These are phyloP conservation scores for Fusarium euwallaceae DNA, from an alignment of 2,329 filamentous ascomycete genomes.

Conservation along the genomic window DNA sequence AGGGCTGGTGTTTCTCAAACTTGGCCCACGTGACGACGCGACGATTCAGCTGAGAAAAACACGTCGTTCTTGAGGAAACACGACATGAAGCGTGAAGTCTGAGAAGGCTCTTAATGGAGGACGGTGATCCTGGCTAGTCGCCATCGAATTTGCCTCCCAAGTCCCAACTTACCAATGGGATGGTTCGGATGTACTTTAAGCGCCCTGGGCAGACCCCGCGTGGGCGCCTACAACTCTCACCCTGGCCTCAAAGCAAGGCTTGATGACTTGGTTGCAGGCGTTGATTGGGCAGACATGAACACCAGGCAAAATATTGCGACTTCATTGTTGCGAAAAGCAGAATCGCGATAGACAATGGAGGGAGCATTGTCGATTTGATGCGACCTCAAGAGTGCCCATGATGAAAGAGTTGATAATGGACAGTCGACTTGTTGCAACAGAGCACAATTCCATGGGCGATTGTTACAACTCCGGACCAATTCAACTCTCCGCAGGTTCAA, in stretches of 20 bases:
- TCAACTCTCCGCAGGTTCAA: conserved; percentile 8
- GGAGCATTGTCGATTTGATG: neutral
- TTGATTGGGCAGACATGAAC: conserved; percentile 27
- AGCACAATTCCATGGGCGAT: neutral
- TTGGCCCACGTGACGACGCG: conserved; percentile 21
- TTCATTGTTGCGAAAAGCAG: neutral
- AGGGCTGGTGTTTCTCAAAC: neutral
- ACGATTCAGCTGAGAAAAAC: neutral
- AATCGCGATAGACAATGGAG: neutral
- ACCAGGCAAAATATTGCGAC: conserved; percentile 7
- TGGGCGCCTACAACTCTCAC: conserved; percentile 33
- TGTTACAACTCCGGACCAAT: neutral
- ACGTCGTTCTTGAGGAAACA: conserved; percentile 2
- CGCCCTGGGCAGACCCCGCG: conserved; percentile 31
- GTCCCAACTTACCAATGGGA: conserved; percentile 29
- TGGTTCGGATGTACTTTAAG: conserved; percentile 17
- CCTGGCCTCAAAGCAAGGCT: conserved; percentile 13
- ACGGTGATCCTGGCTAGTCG: conserved; percentile 13
- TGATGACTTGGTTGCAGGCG: conserved; percentile 14
- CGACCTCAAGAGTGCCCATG: neutral
- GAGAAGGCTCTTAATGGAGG: conserved; percentile 24
- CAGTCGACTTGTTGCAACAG: neutral
- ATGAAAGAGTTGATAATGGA: neutral
- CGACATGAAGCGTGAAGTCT: neutral
- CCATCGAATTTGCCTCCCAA: conserved; percentile 21